Percentiles rank a stretch among this genome's conserved stretches.
phyloP scores from a whole-genome alignment of 2,329 filamentous ascomycete species.

The Fusarium oligoseptatum region DNA sequence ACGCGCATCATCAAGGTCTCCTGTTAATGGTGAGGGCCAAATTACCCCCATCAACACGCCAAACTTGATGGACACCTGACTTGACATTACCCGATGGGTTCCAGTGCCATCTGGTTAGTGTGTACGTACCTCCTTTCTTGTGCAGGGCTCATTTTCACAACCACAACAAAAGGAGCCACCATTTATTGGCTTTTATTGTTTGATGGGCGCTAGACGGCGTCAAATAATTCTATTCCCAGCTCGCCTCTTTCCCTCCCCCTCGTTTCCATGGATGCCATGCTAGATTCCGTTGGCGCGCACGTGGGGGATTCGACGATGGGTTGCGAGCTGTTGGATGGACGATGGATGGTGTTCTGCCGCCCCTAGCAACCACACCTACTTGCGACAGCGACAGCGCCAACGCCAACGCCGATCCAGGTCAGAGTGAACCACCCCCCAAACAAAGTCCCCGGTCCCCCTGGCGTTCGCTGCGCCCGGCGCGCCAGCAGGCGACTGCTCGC shows the following conservation, averaged over 20 bases:
- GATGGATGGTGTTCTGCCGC: constrained; percentile 33
- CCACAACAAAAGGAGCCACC: constrained; percentile 14
- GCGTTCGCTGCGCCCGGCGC: constrained; percentile 29
- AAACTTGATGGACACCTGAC: constrained; percentile 35
- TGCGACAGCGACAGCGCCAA: constrained; percentile 36
- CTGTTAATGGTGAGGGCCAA: constrained; percentile 26
- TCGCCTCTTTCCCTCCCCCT: constrained; percentile 16
- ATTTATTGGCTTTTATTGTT: background rate
- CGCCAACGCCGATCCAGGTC: constrained; percentile 33
- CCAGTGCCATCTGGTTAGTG: constrained; percentile 21
- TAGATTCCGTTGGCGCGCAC: constrained; percentile 20
- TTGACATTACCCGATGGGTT: constrained; percentile 37
- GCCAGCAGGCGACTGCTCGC: constrained; percentile 31
- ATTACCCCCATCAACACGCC: constrained; percentile 38
- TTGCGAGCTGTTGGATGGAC: constrained; percentile 15
- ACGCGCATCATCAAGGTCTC: background rate
- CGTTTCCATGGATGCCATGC: constrained; percentile 15
- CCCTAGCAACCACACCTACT: constrained; percentile 34
- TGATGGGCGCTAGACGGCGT: constrained; percentile 5
- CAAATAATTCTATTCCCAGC: background rate
- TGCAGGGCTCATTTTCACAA: constrained; percentile 8
- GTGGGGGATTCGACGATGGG: constrained; percentile 34
- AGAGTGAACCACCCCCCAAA: constrained; percentile 36
- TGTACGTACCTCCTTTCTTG: constrained; percentile 32
- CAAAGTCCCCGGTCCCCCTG: constrained; percentile 21